phyloP scores from a whole-genome alignment of 139 green algal species.

The Trebouxia sp. region DNA sequence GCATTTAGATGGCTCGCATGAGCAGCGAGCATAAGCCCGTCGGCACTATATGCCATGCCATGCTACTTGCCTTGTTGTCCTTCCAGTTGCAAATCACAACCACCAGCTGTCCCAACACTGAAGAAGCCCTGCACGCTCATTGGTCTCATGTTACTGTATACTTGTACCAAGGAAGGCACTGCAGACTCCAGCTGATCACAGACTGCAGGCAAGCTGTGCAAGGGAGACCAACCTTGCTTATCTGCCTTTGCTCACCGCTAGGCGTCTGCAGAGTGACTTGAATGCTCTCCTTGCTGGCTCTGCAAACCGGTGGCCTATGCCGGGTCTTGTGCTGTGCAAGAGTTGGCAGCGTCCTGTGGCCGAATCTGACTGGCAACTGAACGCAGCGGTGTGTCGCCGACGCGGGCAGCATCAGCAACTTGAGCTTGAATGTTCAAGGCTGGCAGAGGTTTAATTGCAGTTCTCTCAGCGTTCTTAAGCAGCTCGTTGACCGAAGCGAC shows the following conservation, averaged over 20 bases:
- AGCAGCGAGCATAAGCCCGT: too few relatives aligned
- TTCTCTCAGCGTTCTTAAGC: background rate
- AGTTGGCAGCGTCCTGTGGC: background rate
- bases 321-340: background rate
- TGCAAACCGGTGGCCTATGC: too few relatives aligned
- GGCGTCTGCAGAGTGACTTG: background rate
- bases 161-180: background rate
- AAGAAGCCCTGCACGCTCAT: background rate
- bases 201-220: background rate
- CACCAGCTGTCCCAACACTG: constrained; percentile 2
- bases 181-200: background rate
- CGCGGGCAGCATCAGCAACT: background rate
- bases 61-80: background rate
- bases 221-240: background rate
- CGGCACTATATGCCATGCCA: background rate
- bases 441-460: background rate
- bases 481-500: background rate
- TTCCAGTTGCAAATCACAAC: background rate
- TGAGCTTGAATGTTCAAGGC: background rate
- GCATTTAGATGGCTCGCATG: too few relatives aligned
- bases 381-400: background rate
- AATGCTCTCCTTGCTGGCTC: background rate
- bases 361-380: background rate
- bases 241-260: background rate
- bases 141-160: background rate